Evolutionary conservation across 495 filamentous ascomycete species (phyloP).

Genomic region (Lepraria neglecta): DNA sequence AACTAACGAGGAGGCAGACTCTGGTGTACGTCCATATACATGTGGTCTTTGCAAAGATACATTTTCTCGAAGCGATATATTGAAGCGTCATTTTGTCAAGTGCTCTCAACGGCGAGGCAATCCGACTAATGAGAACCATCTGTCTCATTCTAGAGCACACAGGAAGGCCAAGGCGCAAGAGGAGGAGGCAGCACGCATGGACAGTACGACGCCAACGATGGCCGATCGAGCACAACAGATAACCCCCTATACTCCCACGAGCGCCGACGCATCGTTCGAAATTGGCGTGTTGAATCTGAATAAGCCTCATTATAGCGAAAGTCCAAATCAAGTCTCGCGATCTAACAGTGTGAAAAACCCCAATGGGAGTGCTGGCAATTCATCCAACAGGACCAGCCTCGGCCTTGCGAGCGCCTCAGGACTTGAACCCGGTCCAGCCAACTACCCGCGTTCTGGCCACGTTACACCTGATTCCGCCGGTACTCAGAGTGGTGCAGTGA

Average conservation of each 20-base stretch:
- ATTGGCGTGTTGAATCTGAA: constrained; percentile 45
- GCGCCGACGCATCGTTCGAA: constrained; percentile 26
- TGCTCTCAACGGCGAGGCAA: constrained; percentile 93
- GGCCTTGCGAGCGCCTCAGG: constrained; percentile 17
- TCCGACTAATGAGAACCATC: constrained; percentile 83
- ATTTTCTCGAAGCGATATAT: constrained; percentile 96
- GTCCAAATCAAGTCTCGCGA: constrained; percentile 46
- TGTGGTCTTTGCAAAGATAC: constrained; percentile 95
- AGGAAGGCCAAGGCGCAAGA: constrained; percentile 54
- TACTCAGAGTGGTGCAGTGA: constrained; percentile 28
- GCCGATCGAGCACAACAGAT: constrained; percentile 14
- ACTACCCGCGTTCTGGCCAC: constrained; percentile 22
- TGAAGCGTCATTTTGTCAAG: constrained; percentile 98
- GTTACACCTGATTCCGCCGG: constrained; percentile 26
- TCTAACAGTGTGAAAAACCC: constrained; percentile 53
- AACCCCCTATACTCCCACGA: constrained; percentile 19
- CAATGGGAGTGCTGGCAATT: constrained; percentile 33
- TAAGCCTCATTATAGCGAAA: constrained; percentile 28
- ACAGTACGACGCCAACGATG: constrained; percentile 40
- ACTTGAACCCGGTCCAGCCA: constrained; percentile 15
- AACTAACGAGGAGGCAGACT: constrained; percentile 53
- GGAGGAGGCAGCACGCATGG: constrained; percentile 14
- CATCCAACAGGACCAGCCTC: constrained; percentile 19
- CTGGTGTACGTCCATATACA: constrained; percentile 93
- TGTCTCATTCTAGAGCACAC: constrained; percentile 84